phyloP scores from a whole-genome alignment of 805 yeast species.

The Metschnikowia colocasiae region DNA sequence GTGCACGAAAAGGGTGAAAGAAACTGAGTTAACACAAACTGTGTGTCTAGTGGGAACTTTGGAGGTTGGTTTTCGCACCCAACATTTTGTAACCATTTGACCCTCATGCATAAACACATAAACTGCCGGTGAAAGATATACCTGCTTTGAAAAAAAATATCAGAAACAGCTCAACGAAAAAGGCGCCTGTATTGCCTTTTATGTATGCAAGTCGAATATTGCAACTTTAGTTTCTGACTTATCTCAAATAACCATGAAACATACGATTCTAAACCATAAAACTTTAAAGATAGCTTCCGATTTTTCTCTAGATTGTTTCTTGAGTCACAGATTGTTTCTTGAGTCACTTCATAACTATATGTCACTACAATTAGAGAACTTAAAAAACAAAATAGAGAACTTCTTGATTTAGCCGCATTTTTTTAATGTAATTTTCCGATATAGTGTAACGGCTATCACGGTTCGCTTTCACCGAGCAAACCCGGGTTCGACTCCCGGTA shows the following conservation, averaged over 20 bases:
- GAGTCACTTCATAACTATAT: too few species aligned
- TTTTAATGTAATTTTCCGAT: constrained; percentile 55
- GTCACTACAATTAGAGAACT: too few species aligned
- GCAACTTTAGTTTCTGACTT: too few species aligned
- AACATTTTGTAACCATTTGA: neutral
- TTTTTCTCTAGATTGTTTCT: too few species aligned
- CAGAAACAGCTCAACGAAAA: neutral
- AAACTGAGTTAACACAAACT: neutral
- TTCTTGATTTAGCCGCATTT: too few species aligned
- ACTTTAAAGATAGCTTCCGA: too few species aligned
- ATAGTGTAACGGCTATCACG: constrained; percentile 82
- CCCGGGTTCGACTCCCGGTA: constrained; percentile 88
- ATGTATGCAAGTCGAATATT: neutral
- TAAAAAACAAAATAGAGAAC: too few species aligned
- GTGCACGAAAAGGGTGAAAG: neutral
- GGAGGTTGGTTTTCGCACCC: neutral
- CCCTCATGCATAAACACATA: neutral
- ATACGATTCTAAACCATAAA: too few species aligned
- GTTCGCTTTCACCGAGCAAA: constrained; percentile 82
- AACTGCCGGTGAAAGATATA: neutral
- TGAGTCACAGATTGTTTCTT: neutral
- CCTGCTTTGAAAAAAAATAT: neutral
- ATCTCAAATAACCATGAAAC: too few species aligned
- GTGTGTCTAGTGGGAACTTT: neutral
- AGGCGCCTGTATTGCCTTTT: neutral